Evolutionary conservation across 352 stramenopile genomes (phyloP), one percentile per base, ranked within the genome.

Genomic region (Phytophthora lateralis): DNA sequence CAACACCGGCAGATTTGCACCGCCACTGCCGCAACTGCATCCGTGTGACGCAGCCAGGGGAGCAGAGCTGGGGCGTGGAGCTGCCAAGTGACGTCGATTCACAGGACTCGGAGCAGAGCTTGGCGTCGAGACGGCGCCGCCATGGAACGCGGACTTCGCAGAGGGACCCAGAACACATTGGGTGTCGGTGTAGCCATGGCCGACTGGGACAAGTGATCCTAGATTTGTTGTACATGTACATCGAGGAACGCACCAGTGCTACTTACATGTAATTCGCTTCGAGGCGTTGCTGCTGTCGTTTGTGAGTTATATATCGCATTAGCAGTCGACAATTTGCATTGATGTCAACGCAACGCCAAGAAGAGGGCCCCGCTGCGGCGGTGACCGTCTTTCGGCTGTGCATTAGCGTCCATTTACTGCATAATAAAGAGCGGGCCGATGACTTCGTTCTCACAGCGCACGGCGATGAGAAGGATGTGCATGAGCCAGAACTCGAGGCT

Each of bases 401-500:
- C 27, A 55, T 42, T 57, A 26, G 20, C 34, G 49, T 52, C 45
- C 18, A 55, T 37, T 64, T 70, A 68, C 37, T 69, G 69, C 37
- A 87, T 62, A 42, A 85, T 72, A 38, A 89, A 88, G 9, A 80
- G 58, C 24, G 78, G 61, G 0, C 81, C 75, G 29, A 89, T 71
- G 55, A 73, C 78, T 56, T 89, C 81, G 42, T 60, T 85, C 61
- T 89, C 81, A 52, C 77, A 89, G 6, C 81, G 78, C 30, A 89
- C 73, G 7, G 78, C 81, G 45, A 90, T 89, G 29, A 89, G 54
- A 44, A 89, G 63, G 37, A 90, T 68, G 47, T 89, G 73, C 77
- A 89, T 85, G 46, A 89, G 70, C 81, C 81, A 90, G 47, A 89
- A 89, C 54, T 83, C 60, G 29, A 84, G 52, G 45, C 67, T 84